Evolutionary conservation across 805 yeast species (phyloP), one percentile per base, ranked within the genome.

Genomic region (Cyberlindnera mrakii): DNA sequence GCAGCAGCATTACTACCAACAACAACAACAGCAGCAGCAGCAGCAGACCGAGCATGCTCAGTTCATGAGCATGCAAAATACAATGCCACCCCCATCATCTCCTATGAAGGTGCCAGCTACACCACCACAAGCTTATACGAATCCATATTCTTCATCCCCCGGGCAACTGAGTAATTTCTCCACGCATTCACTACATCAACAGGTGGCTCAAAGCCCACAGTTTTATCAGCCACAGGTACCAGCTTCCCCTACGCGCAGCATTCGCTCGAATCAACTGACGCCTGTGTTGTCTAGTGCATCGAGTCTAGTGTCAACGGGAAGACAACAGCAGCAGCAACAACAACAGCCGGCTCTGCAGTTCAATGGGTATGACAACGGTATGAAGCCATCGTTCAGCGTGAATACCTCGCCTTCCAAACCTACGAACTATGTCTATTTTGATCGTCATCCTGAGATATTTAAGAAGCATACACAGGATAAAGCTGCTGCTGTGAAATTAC

Each of bases 401-500:
- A 49, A 41, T 31, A 23, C 44, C 37, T 30, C 47, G 38, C 36
- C 42, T 32, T 16, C 40, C 35, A 37, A 31, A 20, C 34, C 38
- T n/a, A 20, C 33, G 35, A 53, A 54, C 46, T 50, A 61, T 43
- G 54, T 54, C 7, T 51, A 57, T 37, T 58, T 57, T 40, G 62
- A 57, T 45, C 55, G 62, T 48, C 51, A 58, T 43, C 62, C 61
- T 0, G 62, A 58, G 39, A 43, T 43, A n/a, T 58, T 55, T 43
- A 58, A 58, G 44, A 57, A 57, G 33, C 53, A 48, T 20, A 58
- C 60, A 4, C 61, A 58, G 43, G 62, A 58, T 37, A 58, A 57
- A 34, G 61, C 61, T 9, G 49, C 57, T 31, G 60, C 88, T 81
- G 60, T 87, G 85, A 4, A 85, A 80, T 35, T 57, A 55, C 74